These are phyloP conservation scores for Citrullus mucosospermus DNA, from an alignment of 306 rosid species.

Conservation along the genomic window DNA sequence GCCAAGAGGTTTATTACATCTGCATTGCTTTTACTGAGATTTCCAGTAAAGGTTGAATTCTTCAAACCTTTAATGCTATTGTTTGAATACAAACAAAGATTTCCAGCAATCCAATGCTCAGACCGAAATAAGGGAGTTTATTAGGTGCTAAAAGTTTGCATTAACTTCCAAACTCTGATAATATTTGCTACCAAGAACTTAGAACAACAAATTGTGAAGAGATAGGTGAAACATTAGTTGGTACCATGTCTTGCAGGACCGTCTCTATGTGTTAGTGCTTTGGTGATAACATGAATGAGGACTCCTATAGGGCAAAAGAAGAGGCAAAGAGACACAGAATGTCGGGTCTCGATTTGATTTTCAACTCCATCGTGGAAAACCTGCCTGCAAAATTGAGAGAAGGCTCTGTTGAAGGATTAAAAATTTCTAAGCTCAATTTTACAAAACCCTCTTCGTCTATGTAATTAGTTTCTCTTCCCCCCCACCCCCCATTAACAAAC, in stretches of 20 bases:
- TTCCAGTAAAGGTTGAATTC: not conserved
- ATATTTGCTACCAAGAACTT: not conserved
- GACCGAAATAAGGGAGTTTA: not conserved
- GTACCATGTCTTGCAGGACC: constrained; percentile 7
- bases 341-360: constrained; percentile 75
- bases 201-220: not conserved
- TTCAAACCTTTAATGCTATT: not conserved
- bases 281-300: constrained; percentile 67
- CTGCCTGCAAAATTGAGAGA: constrained; percentile 37
- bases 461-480: too few species aligned
- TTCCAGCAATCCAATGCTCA: not conserved
- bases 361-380: constrained; percentile 60
- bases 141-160: not conserved
- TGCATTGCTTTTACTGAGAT: not conserved
- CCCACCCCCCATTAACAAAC: too few species aligned
- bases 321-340: constrained; percentile 73
- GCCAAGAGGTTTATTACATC: not conserved
- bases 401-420: not conserved
- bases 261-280: constrained; percentile 37
- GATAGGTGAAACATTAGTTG: not conserved
- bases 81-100: not conserved
- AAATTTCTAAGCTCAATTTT: not conserved
- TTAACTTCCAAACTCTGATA: not conserved
- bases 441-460: too few species aligned
- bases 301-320: constrained; percentile 88